These are phyloP conservation scores for Pyrus hybrid DNA, from an alignment of 331 rosid species.

Conservation along the genomic window DNA sequence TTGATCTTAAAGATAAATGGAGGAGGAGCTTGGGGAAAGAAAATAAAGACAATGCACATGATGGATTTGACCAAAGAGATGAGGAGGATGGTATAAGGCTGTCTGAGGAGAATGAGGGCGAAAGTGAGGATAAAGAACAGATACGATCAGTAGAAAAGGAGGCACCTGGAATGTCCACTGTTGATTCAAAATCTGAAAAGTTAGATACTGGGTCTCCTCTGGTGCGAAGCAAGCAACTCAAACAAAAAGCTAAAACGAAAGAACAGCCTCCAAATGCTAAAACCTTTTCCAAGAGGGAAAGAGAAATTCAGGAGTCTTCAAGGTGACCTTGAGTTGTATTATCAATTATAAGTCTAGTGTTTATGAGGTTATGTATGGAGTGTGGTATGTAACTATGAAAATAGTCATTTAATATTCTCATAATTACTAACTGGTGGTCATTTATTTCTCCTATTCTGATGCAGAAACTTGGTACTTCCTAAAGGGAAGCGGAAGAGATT, in stretches of 20 bases:
- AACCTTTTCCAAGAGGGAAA: slow-evolving; percentile 17
- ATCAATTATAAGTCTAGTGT: background rate
- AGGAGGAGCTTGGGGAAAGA: slow-evolving; percentile 9
- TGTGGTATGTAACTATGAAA: background rate
- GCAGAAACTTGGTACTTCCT: slow-evolving; percentile 14
- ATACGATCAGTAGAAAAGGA: background rate
- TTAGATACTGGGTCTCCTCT: background rate
- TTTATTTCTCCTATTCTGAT: slow-evolving; percentile 27
- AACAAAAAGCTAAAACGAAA: slow-evolving; percentile 6
- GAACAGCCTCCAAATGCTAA: slow-evolving; percentile 14
- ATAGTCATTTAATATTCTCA: background rate
- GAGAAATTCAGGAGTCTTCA: background rate
- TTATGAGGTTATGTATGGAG: background rate
- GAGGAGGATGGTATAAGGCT: background rate
- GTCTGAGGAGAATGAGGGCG: background rate
- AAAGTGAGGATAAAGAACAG: slow-evolving; percentile 3
- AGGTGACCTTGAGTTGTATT: slow-evolving; percentile 28
- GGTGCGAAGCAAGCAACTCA: slow-evolving; percentile 16
- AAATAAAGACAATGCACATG: slow-evolving; percentile 1
- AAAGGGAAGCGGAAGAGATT: slow-evolving; percentile 38
- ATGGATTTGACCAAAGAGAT: slow-evolving; percentile 7
- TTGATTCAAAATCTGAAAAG: slow-evolving; percentile 26
- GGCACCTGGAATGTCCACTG: slow-evolving; percentile 10
- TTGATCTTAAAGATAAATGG: slow-evolving; percentile 86
- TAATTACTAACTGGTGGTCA: background rate